Evolutionary conservation across 192 early-diverging fungal species (phyloP), one percentile per base, ranked within the genome.

Genomic region (Umbelopsis isabellina): DNA sequence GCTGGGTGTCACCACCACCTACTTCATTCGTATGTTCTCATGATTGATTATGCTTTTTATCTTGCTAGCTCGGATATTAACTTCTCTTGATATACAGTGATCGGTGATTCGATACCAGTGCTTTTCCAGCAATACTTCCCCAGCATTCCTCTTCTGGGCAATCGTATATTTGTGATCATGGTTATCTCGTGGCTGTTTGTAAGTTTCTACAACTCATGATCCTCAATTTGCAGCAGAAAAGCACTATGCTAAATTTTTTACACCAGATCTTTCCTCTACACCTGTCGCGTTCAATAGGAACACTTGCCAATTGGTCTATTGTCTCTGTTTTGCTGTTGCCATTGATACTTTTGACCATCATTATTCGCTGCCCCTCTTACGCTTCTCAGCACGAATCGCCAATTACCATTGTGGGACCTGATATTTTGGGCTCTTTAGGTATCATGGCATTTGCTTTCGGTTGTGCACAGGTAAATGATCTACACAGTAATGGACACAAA

Each of bases 381-480:
- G 70, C 79, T 12, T 68, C 77, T 12, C 78, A 82, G 1, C 83
- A 84, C 45, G 82, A 83, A 46, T 66, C 72, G 7, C 86, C 87
- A 0, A 80, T 80, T 20, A 80, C 80, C 1, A 81, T 83, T 53
- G 82, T 82, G 15, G 90, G 90, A 3, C 66, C 81, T 22, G 86
- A 88, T 73, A 74, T 88, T 11, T 78, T 91, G 68, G 84, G 86
- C 0, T 86, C 88, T 4, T 68, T 91, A 35, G 90, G 88, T 49
- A 83, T 91, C 50, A 86, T 91, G 73, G 86, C 88, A 1, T 91
- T 91, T 71, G 87, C 90, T 11, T 90, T 88, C 74, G 79, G 85
- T 21, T 89, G 86, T 53, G 75, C 87, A 25, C 90, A 91, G 72
- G 85, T 61, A 61, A 15, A 30, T 4, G 6, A 35, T 35, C 18